Base-by-base conservation (phyloP, 176 grass and related monocot genomes). In the Oryza rufipogon region DNA sequence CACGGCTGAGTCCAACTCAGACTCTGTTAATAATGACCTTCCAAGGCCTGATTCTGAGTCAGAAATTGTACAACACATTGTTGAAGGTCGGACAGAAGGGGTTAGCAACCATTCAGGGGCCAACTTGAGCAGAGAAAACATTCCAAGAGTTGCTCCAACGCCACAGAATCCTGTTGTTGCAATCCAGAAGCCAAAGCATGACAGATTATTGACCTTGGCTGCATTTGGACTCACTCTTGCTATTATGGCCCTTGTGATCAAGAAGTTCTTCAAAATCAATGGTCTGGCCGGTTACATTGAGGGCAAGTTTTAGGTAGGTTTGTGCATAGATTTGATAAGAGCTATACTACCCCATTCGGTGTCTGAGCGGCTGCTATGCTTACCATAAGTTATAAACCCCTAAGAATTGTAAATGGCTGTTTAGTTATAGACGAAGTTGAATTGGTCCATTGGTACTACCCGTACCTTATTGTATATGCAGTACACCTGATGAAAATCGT, bases 221-320 rank as follows among this genome's bases (percentile, higher is more conserved):
- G 97, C 97, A 68, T 71, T 99, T 71, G 94, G 83, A 34, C 76
- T 99, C 77, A 94, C 91, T 73, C 75, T 96, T 79, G 97, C 97
- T 36, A 99, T 96, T 61, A 86, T 94, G 76, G 81, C 89, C n/a
- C 97, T 99, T 44, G 80, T 99, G 72, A 89, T 92, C 25, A 99
- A 96, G 86, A 99, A 96, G 79, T 83, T 99, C 54, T 45, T 99
- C 41, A 99, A 99, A 54, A 86, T 87, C 33, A 80, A 91, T 80
- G 87, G 74, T n/a, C 25, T 92, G 17, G 87, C 83, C 39, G 96
- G 91, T 86, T 94, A 89, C 79, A 92, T 99, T 22, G 93, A 94
- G 68, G 76, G 85, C 12, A 91, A 91, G 81, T 91, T 91, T 74
- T 91, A 86, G 86, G 52, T 80, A 71, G 88, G 70, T 75, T 80